These are phyloP conservation scores for Gossypioides kirkii DNA, from an alignment of 345 rosid species.

Conservation along the genomic window DNA sequence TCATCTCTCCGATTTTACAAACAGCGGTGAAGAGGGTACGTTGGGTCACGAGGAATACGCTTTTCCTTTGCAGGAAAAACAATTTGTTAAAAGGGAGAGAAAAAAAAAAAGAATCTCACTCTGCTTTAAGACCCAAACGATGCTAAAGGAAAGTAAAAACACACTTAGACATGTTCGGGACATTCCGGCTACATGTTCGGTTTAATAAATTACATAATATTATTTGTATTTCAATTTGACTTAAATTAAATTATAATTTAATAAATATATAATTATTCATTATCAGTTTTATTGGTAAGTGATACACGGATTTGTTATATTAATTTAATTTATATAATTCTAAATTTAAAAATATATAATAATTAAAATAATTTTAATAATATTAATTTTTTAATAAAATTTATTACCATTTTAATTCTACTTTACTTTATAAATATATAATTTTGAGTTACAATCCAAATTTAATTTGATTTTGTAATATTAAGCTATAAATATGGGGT, in stretches of 20 bases:
- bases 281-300: neutral
- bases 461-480: too few relatives aligned
- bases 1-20: conserved; percentile 31
- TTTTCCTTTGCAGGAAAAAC: conserved; percentile 37
- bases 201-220: neutral
- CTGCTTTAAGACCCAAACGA: conserved; percentile 6
- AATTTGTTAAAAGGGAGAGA: conserved; percentile 29
- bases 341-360: too few relatives aligned
- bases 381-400: too few relatives aligned
- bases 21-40: conserved; percentile 2
- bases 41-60: conserved; percentile 55
- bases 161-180: neutral
- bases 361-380: too few relatives aligned
- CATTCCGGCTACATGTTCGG: neutral
- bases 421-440: too few relatives aligned
- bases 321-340: too few relatives aligned
- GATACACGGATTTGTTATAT: too few relatives aligned
- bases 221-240: neutral
- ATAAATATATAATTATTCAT: neutral
- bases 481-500: too few relatives aligned
- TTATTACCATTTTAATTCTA: too few relatives aligned
- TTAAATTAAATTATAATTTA: neutral
- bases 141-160: neutral
- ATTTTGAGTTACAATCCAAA: too few relatives aligned
- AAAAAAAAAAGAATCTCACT: conserved; percentile 19